Base-by-base conservation (phyloP, 257 asterid genomes). In the Osmanthus fragrans region DNA sequence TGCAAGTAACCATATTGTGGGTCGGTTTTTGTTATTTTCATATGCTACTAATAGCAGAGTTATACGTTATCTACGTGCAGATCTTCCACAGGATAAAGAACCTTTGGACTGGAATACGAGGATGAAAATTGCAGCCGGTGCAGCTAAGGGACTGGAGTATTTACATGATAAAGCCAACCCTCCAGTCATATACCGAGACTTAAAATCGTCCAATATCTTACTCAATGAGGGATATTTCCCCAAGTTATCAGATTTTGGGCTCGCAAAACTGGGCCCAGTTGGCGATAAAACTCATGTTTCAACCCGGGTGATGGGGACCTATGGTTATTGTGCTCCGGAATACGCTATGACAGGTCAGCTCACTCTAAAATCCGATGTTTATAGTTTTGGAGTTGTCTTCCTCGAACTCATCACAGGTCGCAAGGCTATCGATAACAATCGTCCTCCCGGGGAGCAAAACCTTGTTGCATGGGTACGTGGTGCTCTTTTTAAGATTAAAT, bases 291-390 rank as follows among this genome's bases (percentile, higher is more conserved):
- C 97, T 75, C 96, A 94, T 37, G 98, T 94, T 66, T 87, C 98
- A 5, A 94, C 98, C 13, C 85, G 98, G 86, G 97, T 94, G 81
- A 94, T 94, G 98, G 98, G 98, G 76, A 94, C 97, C 3, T 90
- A 94, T 23, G 98, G 98, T 64, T 94, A 94, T 79, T 94, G 98
- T 84, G 98, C 98, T 75, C 98, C 98, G 0, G 98, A 94, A 78
- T 94, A 94, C 74, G 98, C 97, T 33, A 88, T 92, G 98, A 94
- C 98, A 9, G 98, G 98, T 78, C 96, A 94, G 47, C 98, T 94
- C 76, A 94, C 98, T 19, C 76, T 89, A 74, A 90, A 88, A 81
- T 92, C 97, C 7, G 98, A 94, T 80, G 94, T 94, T 34, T 94
- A 90, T 76, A 92, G 96, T 73, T 94, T 92, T 40, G 97, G 98